Base-by-base conservation (phyloP, 371 early-diverging fungal genomes). In the Nematocida homosporus region DNA sequence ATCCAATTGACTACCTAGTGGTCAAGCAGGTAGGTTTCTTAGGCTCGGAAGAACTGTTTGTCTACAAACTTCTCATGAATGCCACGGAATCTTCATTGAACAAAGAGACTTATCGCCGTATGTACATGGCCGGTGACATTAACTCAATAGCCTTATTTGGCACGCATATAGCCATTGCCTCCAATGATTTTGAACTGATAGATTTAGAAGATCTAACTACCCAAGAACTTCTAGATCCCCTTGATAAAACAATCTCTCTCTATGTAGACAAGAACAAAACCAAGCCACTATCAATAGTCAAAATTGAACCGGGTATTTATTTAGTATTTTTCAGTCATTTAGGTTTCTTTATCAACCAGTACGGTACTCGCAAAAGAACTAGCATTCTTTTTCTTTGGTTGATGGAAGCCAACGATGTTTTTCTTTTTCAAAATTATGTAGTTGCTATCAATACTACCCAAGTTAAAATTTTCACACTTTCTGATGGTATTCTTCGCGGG, bases 101-200 rank as follows among this genome's bases (percentile, higher is more conserved):
- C 13, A 72, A 81, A 30, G 40, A 44, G 34, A 42, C 82, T 32
- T 57, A 60, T 27, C 51, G 76, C 42, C 76, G 61, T 51, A 50
- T 84, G 61, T 84, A 80, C 59, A 79, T 84, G 20, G 85, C 82
- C 27, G 80, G 65, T 20, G 52, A 63, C 13, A 59, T 84, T 8
- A 78, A 44, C 25, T 61, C 56, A 50, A 66, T 84, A 4, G 53
- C 50, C 8, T 83, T 80, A 51, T 56, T 81, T 63, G 63, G 59
- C 1, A 72, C 61, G 0, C 61, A 79, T 32, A 64, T 84, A 27
- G 69, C 81, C 34, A 77, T 84, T 40, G 81, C 81, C 30, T 83
- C 80, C 38, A 83, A 81, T 53, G 80, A 82, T 54, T 84, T 84
- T 80, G 85, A 84, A 57, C 79, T 83, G 44, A 79, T 84, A 20